Evolutionary conservation across 345 rosid genomes (phyloP).

Genomic region (Syzygium jambos): DNA sequence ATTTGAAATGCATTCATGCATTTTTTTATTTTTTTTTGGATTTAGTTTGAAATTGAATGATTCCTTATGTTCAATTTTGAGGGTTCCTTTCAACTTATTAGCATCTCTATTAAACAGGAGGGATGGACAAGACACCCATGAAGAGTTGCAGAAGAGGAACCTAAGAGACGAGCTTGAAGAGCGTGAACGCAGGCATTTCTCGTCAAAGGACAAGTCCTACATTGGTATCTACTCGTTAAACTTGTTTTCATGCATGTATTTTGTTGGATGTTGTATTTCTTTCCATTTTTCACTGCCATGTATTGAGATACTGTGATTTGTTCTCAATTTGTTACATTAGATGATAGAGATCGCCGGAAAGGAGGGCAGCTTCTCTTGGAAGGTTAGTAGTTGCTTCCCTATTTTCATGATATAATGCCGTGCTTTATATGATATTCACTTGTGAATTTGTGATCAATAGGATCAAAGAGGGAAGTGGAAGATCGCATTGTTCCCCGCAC

Average conservation of each 20-base stretch:
- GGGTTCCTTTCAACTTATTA: background rate
- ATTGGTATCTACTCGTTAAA: slow-evolving; percentile 18
- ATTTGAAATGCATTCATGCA: background rate
- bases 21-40: background rate
- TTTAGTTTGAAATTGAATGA: background rate
- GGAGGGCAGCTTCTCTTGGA: slow-evolving; percentile 73
- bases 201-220: slow-evolving; percentile 75
- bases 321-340: slow-evolving; percentile 22
- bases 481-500: slow-evolving; percentile 77
- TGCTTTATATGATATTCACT: background rate
- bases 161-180: slow-evolving; percentile 85
- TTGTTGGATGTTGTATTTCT: background rate
- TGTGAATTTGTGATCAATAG: slow-evolving; percentile 14
- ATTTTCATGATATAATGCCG: background rate
- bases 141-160: slow-evolving; percentile 73
- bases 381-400: slow-evolving; percentile 23
- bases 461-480: slow-evolving; percentile 68
- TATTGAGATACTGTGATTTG: background rate
- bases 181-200: slow-evolving; percentile 85
- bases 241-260: background rate
- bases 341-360: slow-evolving; percentile 85
- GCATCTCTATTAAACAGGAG: slow-evolving; percentile 33
- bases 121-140: slow-evolving; percentile 93
- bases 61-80: background rate
- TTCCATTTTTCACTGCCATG: background rate